Evolutionary conservation across 2,329 filamentous ascomycete species (phyloP).

Genomic region (Colletotrichum phormii): DNA sequence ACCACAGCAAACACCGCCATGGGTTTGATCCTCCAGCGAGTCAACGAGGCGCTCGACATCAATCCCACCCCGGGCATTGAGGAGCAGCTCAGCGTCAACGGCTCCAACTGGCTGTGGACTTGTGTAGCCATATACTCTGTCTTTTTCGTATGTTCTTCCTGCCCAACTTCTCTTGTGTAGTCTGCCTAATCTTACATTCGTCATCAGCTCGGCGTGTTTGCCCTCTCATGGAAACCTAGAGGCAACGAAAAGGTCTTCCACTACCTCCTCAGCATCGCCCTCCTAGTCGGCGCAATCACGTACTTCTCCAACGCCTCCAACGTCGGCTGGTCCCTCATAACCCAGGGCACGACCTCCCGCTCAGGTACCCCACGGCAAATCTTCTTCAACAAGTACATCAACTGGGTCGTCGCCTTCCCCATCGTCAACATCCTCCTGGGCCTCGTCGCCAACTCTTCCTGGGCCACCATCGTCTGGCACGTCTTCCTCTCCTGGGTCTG

Average conservation of each 20-base stretch:
- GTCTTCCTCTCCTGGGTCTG: conserved; percentile 63
- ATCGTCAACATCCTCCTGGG: conserved; percentile 58
- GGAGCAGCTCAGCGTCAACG: conserved; percentile 54
- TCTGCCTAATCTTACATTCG: conserved; percentile 12
- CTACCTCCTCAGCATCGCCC: conserved; percentile 63
- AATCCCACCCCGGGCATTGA: conserved; percentile 57
- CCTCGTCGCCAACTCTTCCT: conserved; percentile 63
- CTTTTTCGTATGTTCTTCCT: conserved; percentile 53
- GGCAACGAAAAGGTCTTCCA: conserved; percentile 66
- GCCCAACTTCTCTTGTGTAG: not conserved
- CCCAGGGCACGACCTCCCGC: conserved; percentile 48
- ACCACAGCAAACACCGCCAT: conserved; percentile 41
- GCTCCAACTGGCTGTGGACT: conserved; percentile 67
- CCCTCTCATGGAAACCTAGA: conserved; percentile 54
- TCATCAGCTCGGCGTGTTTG: conserved; percentile 53
- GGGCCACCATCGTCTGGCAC: conserved; percentile 66
- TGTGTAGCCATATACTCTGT: conserved; percentile 62
- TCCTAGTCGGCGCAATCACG: conserved; percentile 60
- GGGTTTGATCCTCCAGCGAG: conserved; percentile 45
- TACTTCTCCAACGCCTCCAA: conserved; percentile 67
- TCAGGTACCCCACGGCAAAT: conserved; percentile 56
- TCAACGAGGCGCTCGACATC: conserved; percentile 59
- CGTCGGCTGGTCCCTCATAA: conserved; percentile 57
- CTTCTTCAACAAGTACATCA: conserved; percentile 67
- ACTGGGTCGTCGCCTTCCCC: conserved; percentile 65